Percentiles rank a stretch among this genome's conserved stretches.
Conservation (phyloP, 305 asterid genomes). For the Solanum chacoense region DNA sequence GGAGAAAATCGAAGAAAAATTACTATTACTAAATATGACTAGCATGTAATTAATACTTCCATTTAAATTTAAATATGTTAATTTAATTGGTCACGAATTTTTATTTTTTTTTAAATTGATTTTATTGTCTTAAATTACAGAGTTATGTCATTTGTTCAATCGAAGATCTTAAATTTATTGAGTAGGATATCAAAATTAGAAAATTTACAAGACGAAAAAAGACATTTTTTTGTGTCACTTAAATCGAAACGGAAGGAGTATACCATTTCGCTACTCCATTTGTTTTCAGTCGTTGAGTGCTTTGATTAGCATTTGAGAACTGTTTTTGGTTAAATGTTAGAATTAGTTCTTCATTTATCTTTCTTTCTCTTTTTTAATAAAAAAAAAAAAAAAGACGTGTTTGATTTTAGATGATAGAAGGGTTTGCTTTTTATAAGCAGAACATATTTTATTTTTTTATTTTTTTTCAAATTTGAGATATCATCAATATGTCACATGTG, state of each 20-base stretch:
- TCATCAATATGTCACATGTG: not conserved
- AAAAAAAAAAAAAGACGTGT: not conserved
- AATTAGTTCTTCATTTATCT: not conserved
- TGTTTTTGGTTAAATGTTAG: not conserved
- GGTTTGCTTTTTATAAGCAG: not conserved
- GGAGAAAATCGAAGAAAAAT: not conserved
- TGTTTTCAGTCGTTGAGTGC: not conserved
- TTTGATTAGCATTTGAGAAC: not conserved
- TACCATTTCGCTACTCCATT: not conserved
- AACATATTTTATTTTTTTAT: no score
- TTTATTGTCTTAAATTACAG: not conserved
- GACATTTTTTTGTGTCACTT: not conserved
- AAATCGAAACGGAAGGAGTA: not conserved
- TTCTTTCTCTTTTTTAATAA: not conserved
- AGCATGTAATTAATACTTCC: not conserved
- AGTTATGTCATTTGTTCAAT: not conserved
- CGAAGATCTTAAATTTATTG: not conserved
- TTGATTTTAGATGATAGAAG: not conserved
- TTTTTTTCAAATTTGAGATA: not conserved
- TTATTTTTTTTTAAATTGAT: no score
- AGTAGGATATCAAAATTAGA: not conserved
- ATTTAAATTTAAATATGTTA: no score
- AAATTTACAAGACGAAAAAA: no score
- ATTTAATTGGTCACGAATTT: no score
- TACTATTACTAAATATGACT: not conserved